Evolutionary conservation across 192 early-diverging fungal species (phyloP).

Genomic region (Podila epicladia): DNA sequence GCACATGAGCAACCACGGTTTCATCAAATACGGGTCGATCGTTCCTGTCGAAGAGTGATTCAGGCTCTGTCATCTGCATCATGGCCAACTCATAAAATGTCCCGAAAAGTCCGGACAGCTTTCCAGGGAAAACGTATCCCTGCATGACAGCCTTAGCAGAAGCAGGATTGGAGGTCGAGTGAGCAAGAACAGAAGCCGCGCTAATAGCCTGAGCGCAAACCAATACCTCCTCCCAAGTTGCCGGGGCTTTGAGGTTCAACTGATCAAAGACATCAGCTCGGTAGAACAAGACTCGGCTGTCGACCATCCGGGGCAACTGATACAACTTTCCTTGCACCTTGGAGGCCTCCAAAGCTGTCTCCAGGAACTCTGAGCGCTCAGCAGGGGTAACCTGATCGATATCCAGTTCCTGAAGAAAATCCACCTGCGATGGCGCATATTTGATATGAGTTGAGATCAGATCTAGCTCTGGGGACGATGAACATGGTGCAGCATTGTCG

Average conservation of each 20-base stretch:
- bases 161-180: not conserved
- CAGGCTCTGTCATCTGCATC: conserved; percentile 24
- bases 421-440: conserved; percentile 36
- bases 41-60: conserved; percentile 18
- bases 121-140: conserved; percentile 39
- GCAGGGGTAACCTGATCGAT: not conserved
- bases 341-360: conserved; percentile 25
- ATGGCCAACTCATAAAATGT: conserved; percentile 44
- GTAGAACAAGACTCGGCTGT: conserved; percentile 34
- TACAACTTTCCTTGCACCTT: conserved; percentile 23
- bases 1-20: conserved; percentile 9
- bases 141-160: conserved; percentile 2
- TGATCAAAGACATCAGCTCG: conserved; percentile 18
- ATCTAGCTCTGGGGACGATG: conserved; percentile 8
- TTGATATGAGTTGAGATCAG: conserved; percentile 36
- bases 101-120: conserved; percentile 37
- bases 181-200: not conserved
- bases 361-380: conserved; percentile 12
- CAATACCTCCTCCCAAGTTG: conserved; percentile 26
- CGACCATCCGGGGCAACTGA: conserved; percentile 42
- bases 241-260: conserved; percentile 2
- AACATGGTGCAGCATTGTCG: not conserved
- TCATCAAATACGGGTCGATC: conserved; percentile 28
- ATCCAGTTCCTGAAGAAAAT: conserved; percentile 27
- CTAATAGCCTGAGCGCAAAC: not conserved